Conservation (phyloP, 2,329 filamentous ascomycete species). For the Paradendryphiella salina region DNA sequence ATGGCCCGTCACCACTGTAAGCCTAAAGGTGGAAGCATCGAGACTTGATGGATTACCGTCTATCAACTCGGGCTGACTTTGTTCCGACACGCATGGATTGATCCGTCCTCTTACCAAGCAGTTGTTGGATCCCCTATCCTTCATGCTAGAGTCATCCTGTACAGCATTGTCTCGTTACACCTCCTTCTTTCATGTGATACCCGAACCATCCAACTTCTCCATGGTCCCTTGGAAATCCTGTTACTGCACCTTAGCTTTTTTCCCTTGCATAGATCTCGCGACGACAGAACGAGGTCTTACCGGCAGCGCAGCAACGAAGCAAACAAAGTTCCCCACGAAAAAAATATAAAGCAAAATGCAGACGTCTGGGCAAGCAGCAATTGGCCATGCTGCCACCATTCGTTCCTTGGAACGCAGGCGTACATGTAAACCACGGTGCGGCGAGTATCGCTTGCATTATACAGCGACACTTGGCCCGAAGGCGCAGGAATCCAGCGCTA, state of each 20-base stretch:
- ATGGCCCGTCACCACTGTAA: too few relatives aligned
- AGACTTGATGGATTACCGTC: too few relatives aligned
- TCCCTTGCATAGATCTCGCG: background rate
- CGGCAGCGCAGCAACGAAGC: slow-evolving; percentile 4
- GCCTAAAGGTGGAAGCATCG: too few relatives aligned
- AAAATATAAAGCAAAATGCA: slow-evolving; percentile 2
- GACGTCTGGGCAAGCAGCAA: background rate
- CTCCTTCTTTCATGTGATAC: background rate
- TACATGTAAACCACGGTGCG: slow-evolving; percentile 2
- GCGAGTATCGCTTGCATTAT: slow-evolving; percentile 1
- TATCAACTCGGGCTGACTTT: too few relatives aligned
- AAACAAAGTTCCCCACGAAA: slow-evolving; percentile 2
- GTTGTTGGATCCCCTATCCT: too few relatives aligned
- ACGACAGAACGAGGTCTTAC: background rate
- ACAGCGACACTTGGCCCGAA: background rate
- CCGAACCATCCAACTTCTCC: background rate
- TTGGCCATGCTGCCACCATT: background rate
- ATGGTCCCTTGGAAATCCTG: slow-evolving; percentile 4
- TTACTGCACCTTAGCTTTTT: background rate
- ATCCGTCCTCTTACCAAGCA: too few relatives aligned
- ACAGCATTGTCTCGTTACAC: background rate
- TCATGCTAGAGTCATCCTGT: background rate
- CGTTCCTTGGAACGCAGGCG: background rate
- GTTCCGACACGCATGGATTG: too few relatives aligned
- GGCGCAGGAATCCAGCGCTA: slow-evolving; percentile 5